Percentiles rank a stretch among this genome's conserved stretches.
These are phyloP conservation scores for Hippophae tibetana DNA, from an alignment of 306 rosid genomes.

Conservation along the genomic window DNA sequence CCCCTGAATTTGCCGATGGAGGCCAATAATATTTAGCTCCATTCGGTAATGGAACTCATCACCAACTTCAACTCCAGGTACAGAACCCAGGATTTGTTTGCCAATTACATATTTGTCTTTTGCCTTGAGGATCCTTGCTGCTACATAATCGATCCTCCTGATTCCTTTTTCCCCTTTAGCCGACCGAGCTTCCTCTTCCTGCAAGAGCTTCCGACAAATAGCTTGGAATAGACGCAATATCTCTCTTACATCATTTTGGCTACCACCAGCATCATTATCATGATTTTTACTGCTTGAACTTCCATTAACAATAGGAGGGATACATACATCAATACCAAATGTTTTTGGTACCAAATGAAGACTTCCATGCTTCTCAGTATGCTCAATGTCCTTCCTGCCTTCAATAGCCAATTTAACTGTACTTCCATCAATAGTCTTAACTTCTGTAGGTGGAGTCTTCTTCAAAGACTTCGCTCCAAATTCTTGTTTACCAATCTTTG, in stretches of 20 bases:
- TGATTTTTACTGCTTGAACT: conserved; percentile 20
- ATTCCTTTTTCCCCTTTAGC: not conserved
- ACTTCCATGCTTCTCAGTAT: conserved; percentile 14
- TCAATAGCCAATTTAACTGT: conserved; percentile 30
- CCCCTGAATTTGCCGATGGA: conserved; percentile 67
- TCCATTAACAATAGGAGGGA: conserved; percentile 39
- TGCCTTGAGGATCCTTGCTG: conserved; percentile 49
- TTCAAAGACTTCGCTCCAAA: conserved; percentile 25
- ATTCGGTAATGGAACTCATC: conserved; percentile 83
- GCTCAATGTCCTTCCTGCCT: conserved; percentile 22
- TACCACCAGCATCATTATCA: conserved; percentile 29
- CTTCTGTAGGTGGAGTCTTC: conserved; percentile 14
- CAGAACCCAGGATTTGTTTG: conserved; percentile 59
- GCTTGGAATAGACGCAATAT: conserved; percentile 63
- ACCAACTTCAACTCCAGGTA: conserved; percentile 90
- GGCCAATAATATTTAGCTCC: conserved; percentile 70
- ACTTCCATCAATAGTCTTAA: conserved; percentile 20
- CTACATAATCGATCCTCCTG: conserved; percentile 52
- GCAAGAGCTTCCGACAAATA: conserved; percentile 66
- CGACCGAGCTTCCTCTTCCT: conserved; percentile 52
- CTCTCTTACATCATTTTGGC: conserved; percentile 60
- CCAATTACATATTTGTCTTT: conserved; percentile 49
- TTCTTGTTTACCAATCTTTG: conserved; percentile 21
- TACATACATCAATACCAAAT: conserved; percentile 20
- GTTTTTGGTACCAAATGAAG: conserved; percentile 19